phyloP scores from a whole-genome alignment of 352 stramenopile genomes.

The Phytophthora kernoviae region DNA sequence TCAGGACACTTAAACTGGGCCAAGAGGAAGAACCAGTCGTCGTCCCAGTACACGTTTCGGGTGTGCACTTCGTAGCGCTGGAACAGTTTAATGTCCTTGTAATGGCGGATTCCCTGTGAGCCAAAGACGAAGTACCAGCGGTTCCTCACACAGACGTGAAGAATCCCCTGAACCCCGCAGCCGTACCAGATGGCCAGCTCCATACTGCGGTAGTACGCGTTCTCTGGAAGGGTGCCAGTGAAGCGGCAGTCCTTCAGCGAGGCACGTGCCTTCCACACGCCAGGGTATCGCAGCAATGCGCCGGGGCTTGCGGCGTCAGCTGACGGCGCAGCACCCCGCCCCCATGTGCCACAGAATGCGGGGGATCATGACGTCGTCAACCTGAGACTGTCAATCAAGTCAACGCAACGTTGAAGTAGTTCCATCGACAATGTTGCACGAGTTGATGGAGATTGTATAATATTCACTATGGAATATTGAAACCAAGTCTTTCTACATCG shows the following conservation, averaged over 20 bases:
- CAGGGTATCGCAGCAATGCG: constrained; percentile 57
- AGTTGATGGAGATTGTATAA: too few relatives aligned
- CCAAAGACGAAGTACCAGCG: constrained; percentile 76
- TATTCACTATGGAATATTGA: too few relatives aligned
- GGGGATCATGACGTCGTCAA: constrained; percentile 47
- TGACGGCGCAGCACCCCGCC: constrained; percentile 54
- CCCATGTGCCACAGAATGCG: constrained; percentile 78
- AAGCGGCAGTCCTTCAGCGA: constrained; percentile 67
- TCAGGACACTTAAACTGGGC: constrained; percentile 72
- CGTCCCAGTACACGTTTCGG: constrained; percentile 73
- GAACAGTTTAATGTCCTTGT: constrained; percentile 56
- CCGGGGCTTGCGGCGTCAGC: constrained; percentile 47
- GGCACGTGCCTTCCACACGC: constrained; percentile 61
- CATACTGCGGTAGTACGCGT: constrained; percentile 77
- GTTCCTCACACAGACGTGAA: constrained; percentile 57
- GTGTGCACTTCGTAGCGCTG: constrained; percentile 71
- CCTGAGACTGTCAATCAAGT: constrained; percentile 13
- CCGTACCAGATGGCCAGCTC: constrained; percentile 77
- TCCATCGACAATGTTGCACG: too few relatives aligned
- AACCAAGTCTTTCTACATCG: too few relatives aligned
- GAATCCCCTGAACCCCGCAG: constrained; percentile 62
- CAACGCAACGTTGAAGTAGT: constrained; percentile 1
- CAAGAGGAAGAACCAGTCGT: constrained; percentile 73
- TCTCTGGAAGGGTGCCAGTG: constrained; percentile 53
- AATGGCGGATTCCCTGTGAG: constrained; percentile 69